Evolutionary conservation across 2,329 filamentous ascomycete genomes (phyloP), one percentile per base, ranked within the genome.

Genomic region (Fusarium stilboides): DNA sequence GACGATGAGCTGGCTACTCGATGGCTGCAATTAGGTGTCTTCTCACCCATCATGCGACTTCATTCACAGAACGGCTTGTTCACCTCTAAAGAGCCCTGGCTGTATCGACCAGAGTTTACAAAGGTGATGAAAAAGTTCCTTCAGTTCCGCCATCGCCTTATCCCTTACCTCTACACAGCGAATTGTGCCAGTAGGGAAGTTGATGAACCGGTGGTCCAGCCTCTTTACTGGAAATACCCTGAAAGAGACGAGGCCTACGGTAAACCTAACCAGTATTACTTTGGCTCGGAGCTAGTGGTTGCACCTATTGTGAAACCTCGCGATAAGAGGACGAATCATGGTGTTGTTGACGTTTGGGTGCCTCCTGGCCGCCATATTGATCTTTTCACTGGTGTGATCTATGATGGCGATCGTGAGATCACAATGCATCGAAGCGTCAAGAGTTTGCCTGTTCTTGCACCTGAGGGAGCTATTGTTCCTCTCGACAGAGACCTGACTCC

Each of bases 61-160:
- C 89, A 91, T 73, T 90, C 87, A 0, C 82, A 85, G 43, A 84
- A 86, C 62, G 88, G 81, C 42, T 80, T 78, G 3, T 91, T 88
- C 84, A 86, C 83, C 34, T 84, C 84, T 39, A 89, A 90, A 70
- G 89, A 91, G 69, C 89, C 89, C 0, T 91, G 89, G 89, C 78
- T 80, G 24, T 88, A 84, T 70, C 81, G 83, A 4, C 69, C 75
- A 2, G 85, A 86, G 47, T 80, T 81, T 8, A 78, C 79, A 31
- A 72, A 77, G 1, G 79, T 84, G 6, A 86, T 89, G 69, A 80
- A 82, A 44, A 72, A 81, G 2, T 86, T 84, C 49, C 74, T 91
- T 44, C 81, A 82, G 6, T 77, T 89, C 22, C 82, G 89, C 0
- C 89, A 91, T 71, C 81, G 85, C 5, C 77, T 91, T 8, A 80